A percentile compares a stretch with the other conserved stretches of the same genome.
phyloP scores from a whole-genome alignment of 2,329 filamentous ascomycete genomes.

The Botrytis cinerea region DNA sequence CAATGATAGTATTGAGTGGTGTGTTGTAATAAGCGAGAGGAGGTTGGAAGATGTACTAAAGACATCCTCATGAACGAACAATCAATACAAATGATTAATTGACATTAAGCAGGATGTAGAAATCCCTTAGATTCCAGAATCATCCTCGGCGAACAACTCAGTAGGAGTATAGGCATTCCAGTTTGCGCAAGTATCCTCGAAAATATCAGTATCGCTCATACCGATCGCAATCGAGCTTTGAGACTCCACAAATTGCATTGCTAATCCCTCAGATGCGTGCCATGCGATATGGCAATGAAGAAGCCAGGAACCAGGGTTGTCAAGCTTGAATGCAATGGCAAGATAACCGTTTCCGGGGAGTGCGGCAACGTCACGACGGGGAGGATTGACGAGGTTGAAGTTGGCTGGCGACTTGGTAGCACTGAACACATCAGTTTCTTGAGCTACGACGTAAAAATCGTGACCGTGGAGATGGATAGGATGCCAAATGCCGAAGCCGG shows the following conservation, averaged over 20 bases:
- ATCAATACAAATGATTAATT: no score
- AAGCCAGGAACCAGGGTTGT: slow-evolving; percentile 42
- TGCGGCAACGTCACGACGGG: slow-evolving; percentile 54
- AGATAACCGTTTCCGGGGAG: slow-evolving; percentile 43
- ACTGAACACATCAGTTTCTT: slow-evolving; percentile 44
- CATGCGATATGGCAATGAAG: slow-evolving; percentile 48
- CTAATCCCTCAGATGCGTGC: slow-evolving; percentile 57
- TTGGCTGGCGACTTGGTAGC: background rate
- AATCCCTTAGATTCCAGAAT: slow-evolving; percentile 36
- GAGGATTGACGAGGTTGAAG: slow-evolving; percentile 47
- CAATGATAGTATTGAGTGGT: background rate
- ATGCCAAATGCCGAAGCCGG: slow-evolving; percentile 34
- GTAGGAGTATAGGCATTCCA: slow-evolving; percentile 32
- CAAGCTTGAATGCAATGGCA: slow-evolving; percentile 40
- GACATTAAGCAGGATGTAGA: background rate
- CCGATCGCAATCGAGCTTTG: slow-evolving; percentile 31
- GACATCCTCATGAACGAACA: background rate
- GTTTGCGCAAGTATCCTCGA: slow-evolving; percentile 32
- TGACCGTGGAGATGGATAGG: slow-evolving; percentile 54
- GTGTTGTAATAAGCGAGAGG: background rate
- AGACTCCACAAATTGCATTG: slow-evolving; percentile 53
- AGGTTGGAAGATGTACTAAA: background rate
- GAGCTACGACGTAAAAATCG: slow-evolving; percentile 51
- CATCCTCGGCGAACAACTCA: slow-evolving; percentile 33
- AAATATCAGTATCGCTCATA: slow-evolving; percentile 28